Percentiles rank a stretch among this genome's conserved stretches.
phyloP scores from a whole-genome alignment of 345 rosid genomes.

The Gossypium anomalum region DNA sequence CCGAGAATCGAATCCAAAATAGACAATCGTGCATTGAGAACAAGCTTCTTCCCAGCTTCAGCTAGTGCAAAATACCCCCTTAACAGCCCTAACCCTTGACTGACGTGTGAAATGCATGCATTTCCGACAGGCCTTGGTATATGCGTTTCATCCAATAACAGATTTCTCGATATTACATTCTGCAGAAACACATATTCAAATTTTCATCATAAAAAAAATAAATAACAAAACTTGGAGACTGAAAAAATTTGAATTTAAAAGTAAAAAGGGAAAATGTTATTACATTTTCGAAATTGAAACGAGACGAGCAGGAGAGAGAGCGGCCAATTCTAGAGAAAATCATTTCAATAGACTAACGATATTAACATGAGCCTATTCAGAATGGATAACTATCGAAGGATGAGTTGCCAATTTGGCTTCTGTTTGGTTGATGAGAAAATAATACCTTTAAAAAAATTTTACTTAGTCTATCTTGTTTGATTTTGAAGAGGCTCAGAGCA shows the following conservation, averaged over 20 bases:
- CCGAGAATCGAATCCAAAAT: constrained; percentile 26
- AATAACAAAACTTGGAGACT: background rate
- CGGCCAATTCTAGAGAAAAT: constrained; percentile 30
- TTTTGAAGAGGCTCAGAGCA: background rate
- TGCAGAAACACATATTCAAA: constrained; percentile 5
- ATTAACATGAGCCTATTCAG: constrained; percentile 11
- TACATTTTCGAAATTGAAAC: constrained; percentile 21
- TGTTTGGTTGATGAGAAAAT: constrained; percentile 3
- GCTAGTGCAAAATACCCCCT: constrained; percentile 27
- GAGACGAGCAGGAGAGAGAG: constrained; percentile 22
- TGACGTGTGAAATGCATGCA: constrained; percentile 20
- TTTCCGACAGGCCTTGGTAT: background rate
- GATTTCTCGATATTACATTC: constrained; percentile 19
- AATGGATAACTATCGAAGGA: background rate
- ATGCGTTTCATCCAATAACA: constrained; percentile 1
- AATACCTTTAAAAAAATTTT: no score
- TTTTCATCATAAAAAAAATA: background rate
- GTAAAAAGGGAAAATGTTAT: background rate
- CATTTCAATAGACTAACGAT: constrained; percentile 14
- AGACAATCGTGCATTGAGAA: constrained; percentile 9
- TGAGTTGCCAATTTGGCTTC: background rate
- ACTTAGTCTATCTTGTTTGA: background rate
- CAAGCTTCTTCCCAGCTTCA: constrained; percentile 32
- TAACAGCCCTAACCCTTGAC: constrained; percentile 25
- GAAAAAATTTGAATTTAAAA: no score